phyloP scores from a whole-genome alignment of 2,329 filamentous ascomycete species.

The Penicillium sp. region DNA sequence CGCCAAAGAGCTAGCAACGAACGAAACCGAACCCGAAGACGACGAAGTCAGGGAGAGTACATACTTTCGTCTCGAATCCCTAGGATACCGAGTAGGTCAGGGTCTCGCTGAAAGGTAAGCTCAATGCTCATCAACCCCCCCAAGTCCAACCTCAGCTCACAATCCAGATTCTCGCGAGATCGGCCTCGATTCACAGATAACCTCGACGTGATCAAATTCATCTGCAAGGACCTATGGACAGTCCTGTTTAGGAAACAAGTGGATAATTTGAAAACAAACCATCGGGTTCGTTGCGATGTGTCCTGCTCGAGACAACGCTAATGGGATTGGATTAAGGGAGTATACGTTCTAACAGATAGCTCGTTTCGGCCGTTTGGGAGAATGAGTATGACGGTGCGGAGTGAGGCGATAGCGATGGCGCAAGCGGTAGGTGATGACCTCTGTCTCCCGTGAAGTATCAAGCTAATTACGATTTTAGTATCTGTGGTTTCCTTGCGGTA shows the following conservation, averaged over 20 bases:
- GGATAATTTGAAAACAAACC: constrained; percentile 97
- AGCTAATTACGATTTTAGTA: constrained; percentile 53
- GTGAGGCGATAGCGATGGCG: constrained; percentile 67
- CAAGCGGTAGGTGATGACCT: constrained; percentile 61
- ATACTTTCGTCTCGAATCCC: constrained; percentile 73
- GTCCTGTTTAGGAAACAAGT: constrained; percentile 94
- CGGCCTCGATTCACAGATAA: constrained; percentile 85
- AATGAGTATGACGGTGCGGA: constrained; percentile 78
- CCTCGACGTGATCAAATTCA: constrained; percentile 93
- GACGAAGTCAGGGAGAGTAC: constrained; percentile 81
- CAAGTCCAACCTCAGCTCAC: not conserved
- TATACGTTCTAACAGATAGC: constrained; percentile 94
- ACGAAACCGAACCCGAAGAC: constrained; percentile 34
- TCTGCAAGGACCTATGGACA: constrained; percentile 97
- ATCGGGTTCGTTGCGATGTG: constrained; percentile 56
- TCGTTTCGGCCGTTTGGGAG: constrained; percentile 80
- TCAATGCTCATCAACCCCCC: not conserved
- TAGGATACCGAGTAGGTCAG: constrained; percentile 89
- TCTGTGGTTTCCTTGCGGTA: constrained; percentile 89
- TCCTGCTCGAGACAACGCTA: not conserved
- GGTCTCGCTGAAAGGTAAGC: constrained; percentile 79
- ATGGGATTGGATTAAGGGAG: constrained; percentile 54
- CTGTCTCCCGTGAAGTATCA: not conserved
- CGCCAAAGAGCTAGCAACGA: constrained; percentile 59
- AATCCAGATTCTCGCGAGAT: constrained; percentile 50